Evolutionary conservation across 1,139 yeast species (phyloP), one percentile per base, ranked within the genome.

Genomic region (Hyphopichia fennica): DNA sequence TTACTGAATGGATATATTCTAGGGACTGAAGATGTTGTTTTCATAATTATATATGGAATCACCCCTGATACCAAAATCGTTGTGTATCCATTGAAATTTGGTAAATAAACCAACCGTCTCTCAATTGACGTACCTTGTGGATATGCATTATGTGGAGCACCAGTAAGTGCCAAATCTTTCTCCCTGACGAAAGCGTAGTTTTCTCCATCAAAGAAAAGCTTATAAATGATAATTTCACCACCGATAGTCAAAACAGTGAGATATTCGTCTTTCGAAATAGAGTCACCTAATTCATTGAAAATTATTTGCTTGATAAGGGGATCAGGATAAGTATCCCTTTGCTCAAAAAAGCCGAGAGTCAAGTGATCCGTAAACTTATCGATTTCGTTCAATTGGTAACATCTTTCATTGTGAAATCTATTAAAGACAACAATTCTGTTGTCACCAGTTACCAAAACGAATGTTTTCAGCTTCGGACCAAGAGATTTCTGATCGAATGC

Each of bases 101-200:
- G 75, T 45, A 85, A 67, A 53, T 82, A 79, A 34, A 82, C 81
- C 63, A 86, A 67, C 45, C 82, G 79, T 63, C 89, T 77, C 63
- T 84, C 93, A 43, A 86, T 75, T 4, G 76, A 72, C 0, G 89
- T 86, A 25, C 88, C 87, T 41, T 76, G 72, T 1, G 87, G 75
- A 54, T 81, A 84, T 0, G 90, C 85, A 57, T 84, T 84, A 44
- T 80, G 84, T 1, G 93, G 91, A 1, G 93, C 93, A 42, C 93
- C 95, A 1, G 89, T 82, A 27, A 72, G 62, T 3, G 62, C 54
- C 29, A 69, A 51, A 47, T 80, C 80, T 45, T 76, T 71, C 25
- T 74, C 73, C 55, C 80, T 78, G 32, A 64, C 54, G 40, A 83
- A 69, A 46, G 72, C 67, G 50, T 69, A 75, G 48, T 72, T 72